Conservation (phyloP, 192 early-diverging fungal species). For the Rhizophagus sp. region DNA sequence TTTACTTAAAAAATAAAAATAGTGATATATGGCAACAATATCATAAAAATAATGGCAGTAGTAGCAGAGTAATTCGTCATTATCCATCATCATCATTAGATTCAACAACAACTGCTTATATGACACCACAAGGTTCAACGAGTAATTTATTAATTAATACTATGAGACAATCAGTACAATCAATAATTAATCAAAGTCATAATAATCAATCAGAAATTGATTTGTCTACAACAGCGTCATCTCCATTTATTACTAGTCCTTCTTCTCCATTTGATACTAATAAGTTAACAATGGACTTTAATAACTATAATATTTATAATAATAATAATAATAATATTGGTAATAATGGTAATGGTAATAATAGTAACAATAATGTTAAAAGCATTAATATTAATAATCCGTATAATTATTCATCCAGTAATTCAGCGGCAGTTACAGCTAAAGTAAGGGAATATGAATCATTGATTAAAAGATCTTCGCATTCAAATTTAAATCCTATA, state of each 20-base stretch:
- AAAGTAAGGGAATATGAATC: slow-evolving; percentile 22
- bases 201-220: neutral
- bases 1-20: neutral
- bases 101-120: neutral
- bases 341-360: too few relatives aligned
- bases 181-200: neutral
- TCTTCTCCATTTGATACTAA: slow-evolving; percentile 10
- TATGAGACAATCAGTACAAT: neutral
- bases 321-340: too few relatives aligned
- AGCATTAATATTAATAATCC: neutral
- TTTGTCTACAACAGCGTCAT: neutral
- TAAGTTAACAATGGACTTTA: slow-evolving; percentile 9
- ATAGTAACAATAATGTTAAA: too few relatives aligned
- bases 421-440: neutral
- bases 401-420: neutral
- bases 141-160: slow-evolving; percentile 17
- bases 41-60: neutral
- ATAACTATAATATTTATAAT: neutral
- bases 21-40: neutral
- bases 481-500: neutral
- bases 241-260: slow-evolving; percentile 15
- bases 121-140: slow-evolving; percentile 20
- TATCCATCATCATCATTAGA: neutral
- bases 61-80: neutral
- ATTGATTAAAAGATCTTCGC: neutral